Evolutionary conservation across 345 rosid genomes (phyloP).

Genomic region (Firmiana major): DNA sequence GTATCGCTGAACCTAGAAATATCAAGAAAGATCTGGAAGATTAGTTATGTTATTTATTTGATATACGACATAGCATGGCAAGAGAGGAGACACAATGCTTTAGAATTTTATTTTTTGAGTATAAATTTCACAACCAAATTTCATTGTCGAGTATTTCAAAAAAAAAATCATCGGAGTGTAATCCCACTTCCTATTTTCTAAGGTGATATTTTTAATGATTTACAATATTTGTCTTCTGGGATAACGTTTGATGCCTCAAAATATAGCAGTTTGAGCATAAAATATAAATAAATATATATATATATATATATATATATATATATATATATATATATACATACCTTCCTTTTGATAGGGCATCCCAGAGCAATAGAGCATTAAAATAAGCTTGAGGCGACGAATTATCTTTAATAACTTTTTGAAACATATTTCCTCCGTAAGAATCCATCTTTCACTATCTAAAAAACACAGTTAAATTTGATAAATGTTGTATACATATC

Average conservation of each 20-base stretch:
- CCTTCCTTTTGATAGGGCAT: constrained; percentile 68
- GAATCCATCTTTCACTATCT: constrained; percentile 58
- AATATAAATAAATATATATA: too few relatives aligned
- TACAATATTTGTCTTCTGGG: background rate
- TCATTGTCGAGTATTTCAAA: too few relatives aligned
- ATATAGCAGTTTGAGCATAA: background rate
- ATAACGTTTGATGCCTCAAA: background rate
- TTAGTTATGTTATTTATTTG: too few relatives aligned
- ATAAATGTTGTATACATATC: background rate
- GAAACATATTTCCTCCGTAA: constrained; percentile 71
- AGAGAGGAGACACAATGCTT: too few relatives aligned
- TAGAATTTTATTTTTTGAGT: too few relatives aligned
- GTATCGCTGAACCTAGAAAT: constrained; percentile 47
- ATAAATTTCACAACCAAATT: background rate
- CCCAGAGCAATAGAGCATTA: constrained; percentile 48
- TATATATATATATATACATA: too few relatives aligned
- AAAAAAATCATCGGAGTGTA: background rate
- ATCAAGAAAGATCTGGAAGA: background rate
- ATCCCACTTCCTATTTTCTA: background rate
- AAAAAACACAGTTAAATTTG: background rate
- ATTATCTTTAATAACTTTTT: constrained; percentile 57
- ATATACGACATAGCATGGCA: too few relatives aligned
- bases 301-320: too few relatives aligned
- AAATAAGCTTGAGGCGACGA: constrained; percentile 64
- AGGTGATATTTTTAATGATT: background rate